Conservation (phyloP, 495 filamentous ascomycete species). For the Daldinia decipiens region DNA sequence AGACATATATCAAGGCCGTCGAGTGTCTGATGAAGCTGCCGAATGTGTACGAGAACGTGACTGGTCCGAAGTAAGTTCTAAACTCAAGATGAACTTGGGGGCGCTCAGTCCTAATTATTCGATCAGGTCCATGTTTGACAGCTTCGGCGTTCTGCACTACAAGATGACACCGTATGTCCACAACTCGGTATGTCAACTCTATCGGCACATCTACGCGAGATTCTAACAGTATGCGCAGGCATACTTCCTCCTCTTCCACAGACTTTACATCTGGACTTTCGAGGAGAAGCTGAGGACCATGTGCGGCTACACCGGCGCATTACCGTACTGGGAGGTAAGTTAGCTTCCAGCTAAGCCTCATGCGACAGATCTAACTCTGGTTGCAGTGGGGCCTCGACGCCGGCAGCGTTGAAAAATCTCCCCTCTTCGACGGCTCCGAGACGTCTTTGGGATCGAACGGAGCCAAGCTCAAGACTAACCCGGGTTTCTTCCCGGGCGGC, state of each 20-base stretch:
- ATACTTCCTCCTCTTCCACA: conserved; percentile 56
- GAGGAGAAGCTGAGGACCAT: conserved; percentile 51
- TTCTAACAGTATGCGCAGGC: conserved; percentile 29
- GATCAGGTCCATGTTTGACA: conserved; percentile 44
- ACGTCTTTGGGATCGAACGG: conserved; percentile 49
- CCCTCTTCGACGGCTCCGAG: conserved; percentile 50
- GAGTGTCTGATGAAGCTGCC: conserved; percentile 53
- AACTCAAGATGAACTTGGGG: neutral
- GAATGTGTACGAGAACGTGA: conserved; percentile 45
- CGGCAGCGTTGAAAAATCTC: conserved; percentile 45
- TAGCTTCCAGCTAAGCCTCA: neutral
- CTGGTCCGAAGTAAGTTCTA: conserved; percentile 45
- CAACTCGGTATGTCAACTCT: conserved; percentile 44
- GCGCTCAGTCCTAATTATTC: neutral
- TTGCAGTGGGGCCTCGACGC: conserved; percentile 52
- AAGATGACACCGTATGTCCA: conserved; percentile 50
- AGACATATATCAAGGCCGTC: conserved; percentile 50
- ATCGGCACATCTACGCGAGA: neutral
- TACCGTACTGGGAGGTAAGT: conserved; percentile 54
- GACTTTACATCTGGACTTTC: conserved; percentile 51
- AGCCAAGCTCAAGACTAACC: conserved; percentile 38
- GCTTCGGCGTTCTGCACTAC: conserved; percentile 52
- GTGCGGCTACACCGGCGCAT: conserved; percentile 52
- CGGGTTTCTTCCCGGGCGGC: conserved; percentile 39
- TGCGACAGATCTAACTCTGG: neutral